phyloP scores from a whole-genome alignment of 768 basidiomycete species.

The Russula sp. region DNA sequence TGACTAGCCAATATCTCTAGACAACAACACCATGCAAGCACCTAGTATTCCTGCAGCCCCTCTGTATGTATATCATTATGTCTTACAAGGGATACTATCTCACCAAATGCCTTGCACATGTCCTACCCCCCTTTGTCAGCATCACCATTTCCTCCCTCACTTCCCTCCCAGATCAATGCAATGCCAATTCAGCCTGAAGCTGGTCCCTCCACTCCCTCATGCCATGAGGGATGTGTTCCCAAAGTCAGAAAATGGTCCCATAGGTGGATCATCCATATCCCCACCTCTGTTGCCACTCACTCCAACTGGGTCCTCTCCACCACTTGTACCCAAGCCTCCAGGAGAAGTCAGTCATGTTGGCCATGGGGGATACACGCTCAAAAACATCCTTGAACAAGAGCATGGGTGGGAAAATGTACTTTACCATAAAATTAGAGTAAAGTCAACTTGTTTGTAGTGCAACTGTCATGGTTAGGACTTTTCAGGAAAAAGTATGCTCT shows the following conservation, averaged over 20 bases:
- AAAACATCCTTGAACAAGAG: neutral
- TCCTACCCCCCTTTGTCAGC: neutral
- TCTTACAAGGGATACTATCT: neutral
- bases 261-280: neutral
- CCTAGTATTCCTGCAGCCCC: no score
- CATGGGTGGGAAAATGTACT: constrained; percentile 1
- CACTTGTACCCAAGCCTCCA: neutral
- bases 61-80: no score
- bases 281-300: neutral
- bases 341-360: neutral
- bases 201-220: neutral
- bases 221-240: neutral
- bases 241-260: neutral
- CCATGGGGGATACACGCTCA: neutral
- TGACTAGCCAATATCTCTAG: no score
- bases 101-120: neutral
- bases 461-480: neutral
- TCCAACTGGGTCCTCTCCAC: neutral
- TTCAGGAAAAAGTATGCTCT: neutral
- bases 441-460: neutral
- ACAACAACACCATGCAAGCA: no score
- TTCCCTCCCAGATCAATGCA: neutral
- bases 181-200: neutral
- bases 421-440: neutral
- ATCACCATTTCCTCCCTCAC: neutral